phyloP scores from a whole-genome alignment of 305 asterid genomes.

The Fraxinus velutina region DNA sequence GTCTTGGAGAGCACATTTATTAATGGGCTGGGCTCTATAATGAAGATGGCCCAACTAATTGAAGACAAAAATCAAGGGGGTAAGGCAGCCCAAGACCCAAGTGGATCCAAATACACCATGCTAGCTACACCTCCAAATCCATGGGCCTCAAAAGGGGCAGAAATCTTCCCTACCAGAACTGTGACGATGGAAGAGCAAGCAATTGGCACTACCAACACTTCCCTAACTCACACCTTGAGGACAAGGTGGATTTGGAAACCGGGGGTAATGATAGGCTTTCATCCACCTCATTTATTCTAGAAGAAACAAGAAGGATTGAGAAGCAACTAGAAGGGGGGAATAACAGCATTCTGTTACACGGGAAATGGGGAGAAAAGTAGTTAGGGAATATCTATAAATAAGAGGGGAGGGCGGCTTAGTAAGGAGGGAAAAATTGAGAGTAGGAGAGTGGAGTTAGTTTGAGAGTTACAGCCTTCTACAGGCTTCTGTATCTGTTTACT shows the following conservation, averaged over 20 bases:
- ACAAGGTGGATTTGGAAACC: background rate
- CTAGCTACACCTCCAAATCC: background rate
- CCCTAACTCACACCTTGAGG: background rate
- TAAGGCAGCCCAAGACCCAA: background rate
- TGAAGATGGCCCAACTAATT: background rate
- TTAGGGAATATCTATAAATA: background rate
- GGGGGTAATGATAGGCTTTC: background rate
- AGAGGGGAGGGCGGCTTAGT: background rate
- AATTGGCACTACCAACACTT: background rate
- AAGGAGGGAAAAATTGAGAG: background rate
- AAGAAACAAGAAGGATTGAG: background rate
- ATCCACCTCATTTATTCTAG: background rate
- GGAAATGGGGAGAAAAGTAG: background rate
- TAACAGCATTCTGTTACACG: background rate
- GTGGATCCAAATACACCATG: background rate
- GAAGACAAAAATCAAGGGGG: background rate
- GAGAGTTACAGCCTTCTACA: background rate
- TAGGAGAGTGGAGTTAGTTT: background rate
- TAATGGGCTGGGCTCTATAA: background rate
- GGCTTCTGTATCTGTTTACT: background rate
- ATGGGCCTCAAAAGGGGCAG: background rate
- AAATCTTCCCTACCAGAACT: background rate
- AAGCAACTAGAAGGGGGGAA: background rate
- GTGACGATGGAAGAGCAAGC: background rate
- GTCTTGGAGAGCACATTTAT: background rate